Conservation (phyloP, 345 rosid species). For the Ceriops tagal region DNA sequence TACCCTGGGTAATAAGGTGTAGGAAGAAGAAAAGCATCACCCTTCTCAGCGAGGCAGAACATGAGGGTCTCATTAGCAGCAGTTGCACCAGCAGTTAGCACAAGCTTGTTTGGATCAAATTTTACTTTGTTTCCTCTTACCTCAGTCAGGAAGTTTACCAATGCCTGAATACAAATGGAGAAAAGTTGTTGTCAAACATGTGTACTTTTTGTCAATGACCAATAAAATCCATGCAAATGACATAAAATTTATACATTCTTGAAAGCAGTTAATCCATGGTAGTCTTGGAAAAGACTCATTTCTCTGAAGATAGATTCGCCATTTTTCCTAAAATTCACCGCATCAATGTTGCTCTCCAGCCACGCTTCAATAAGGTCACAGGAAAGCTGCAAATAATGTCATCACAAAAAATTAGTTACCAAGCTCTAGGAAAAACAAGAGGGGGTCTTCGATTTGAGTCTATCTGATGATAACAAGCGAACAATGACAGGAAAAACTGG, state of each 20-base stretch:
- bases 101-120: constrained; percentile 28
- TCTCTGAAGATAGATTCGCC: constrained; percentile 24
- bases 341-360: constrained; percentile 17
- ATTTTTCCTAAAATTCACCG: constrained; percentile 11
- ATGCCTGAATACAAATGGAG: constrained; percentile 10
- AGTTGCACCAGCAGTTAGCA: constrained; percentile 36
- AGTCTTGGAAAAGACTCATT: constrained; percentile 34
- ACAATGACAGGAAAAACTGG: neutral
- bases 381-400: constrained; percentile 23
- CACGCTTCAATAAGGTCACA: constrained; percentile 25
- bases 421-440: neutral
- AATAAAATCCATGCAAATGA: neutral
- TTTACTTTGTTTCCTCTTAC: constrained; percentile 27
- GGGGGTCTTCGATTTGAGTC: neutral
- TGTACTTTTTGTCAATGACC: neutral
- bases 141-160: constrained; percentile 23
- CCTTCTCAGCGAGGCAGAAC: constrained; percentile 32
- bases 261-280: constrained; percentile 31
- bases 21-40: constrained; percentile 33
- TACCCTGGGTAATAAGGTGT: constrained; percentile 39
- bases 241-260: constrained; percentile 16
- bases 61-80: constrained; percentile 32
- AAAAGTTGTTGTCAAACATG: neutral
- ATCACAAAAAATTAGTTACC: too few species aligned
- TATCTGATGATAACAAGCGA: neutral